Percentiles rank a stretch among this genome's conserved stretches.
Evolutionary conservation across 2,329 filamentous ascomycete genomes (phyloP).

Genomic region (Lachnellula arida): DNA sequence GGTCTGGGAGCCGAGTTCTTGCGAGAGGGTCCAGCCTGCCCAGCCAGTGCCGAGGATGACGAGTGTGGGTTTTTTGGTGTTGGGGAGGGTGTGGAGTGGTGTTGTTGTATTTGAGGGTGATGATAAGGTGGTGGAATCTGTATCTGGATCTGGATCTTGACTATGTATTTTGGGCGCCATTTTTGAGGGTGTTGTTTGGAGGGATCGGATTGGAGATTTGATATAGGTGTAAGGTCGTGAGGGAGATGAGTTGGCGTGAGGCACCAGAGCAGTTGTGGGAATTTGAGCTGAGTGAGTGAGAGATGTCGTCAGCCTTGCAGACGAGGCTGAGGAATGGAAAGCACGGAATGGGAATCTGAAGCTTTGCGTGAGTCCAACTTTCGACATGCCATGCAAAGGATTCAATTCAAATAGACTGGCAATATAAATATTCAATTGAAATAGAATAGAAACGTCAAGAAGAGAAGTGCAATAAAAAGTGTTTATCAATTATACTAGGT

Average conservation of each 20-base stretch:
- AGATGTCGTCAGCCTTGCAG: conserved; percentile 2
- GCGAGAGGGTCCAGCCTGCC: conserved; percentile 37
- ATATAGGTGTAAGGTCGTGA: neutral
- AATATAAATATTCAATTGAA: neutral
- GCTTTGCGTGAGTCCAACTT: neutral
- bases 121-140: neutral
- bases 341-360: neutral
- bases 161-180: neutral
- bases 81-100: neutral
- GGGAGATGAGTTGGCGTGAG: neutral
- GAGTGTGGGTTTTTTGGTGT: conserved; percentile 8
- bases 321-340: conserved; percentile 1
- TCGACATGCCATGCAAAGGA: neutral
- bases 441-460: neutral
- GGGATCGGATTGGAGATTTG: neutral
- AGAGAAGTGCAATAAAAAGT: neutral
- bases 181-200: neutral
- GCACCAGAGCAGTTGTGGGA: neutral
- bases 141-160: neutral
- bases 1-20: conserved; percentile 32
- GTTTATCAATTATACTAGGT: neutral
- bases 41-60: conserved; percentile 37
- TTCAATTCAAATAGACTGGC: neutral
- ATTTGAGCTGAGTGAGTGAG: neutral
- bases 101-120: neutral